A percentile compares a stretch with the other conserved stretches of the same genome.
phyloP scores from a whole-genome alignment of 352 stramenopile genomes.

The Bremia lactucae region DNA sequence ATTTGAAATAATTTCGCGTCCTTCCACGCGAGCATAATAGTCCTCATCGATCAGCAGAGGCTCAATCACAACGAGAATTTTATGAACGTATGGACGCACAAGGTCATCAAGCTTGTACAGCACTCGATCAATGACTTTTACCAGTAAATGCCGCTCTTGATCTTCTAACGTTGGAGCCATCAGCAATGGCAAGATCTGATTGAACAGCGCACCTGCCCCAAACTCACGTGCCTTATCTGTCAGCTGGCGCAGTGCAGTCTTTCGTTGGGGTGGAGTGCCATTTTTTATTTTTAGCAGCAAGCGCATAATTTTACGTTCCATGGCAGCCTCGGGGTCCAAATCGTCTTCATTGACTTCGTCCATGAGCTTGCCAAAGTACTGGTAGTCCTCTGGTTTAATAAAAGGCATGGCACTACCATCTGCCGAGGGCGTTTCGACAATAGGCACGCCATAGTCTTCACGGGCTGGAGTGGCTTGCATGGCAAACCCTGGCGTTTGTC shows the following conservation, averaged over 20 bases:
- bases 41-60: conserved; percentile 99
- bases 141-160: conserved; percentile 97
- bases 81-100: conserved; percentile 97
- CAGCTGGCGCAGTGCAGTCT: conserved; percentile 93
- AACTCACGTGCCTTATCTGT: conserved; percentile 96
- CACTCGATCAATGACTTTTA: conserved; percentile 99
- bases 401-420: conserved; percentile 87
- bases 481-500: conserved; percentile 84
- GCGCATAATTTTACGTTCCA: conserved; percentile 96
- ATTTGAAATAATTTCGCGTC: conserved; percentile 99
- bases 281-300: conserved; percentile 99
- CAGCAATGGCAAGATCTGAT: conserved; percentile 98
- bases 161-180: conserved; percentile 98
- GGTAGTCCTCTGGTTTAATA: conserved; percentile 98
- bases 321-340: conserved; percentile 87
- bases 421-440: conserved; percentile 47
- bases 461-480: conserved; percentile 74
- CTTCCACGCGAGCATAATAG: conserved; percentile 98
- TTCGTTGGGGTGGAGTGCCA: conserved; percentile 94
- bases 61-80: conserved; percentile 99
- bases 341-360: conserved; percentile 85
- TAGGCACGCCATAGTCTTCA: conserved; percentile 66
- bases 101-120: conserved; percentile 99
- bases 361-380: conserved; percentile 96
- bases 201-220: conserved; percentile 95